Conservation (phyloP, 345 rosid species). For the Mangifera indica region DNA sequence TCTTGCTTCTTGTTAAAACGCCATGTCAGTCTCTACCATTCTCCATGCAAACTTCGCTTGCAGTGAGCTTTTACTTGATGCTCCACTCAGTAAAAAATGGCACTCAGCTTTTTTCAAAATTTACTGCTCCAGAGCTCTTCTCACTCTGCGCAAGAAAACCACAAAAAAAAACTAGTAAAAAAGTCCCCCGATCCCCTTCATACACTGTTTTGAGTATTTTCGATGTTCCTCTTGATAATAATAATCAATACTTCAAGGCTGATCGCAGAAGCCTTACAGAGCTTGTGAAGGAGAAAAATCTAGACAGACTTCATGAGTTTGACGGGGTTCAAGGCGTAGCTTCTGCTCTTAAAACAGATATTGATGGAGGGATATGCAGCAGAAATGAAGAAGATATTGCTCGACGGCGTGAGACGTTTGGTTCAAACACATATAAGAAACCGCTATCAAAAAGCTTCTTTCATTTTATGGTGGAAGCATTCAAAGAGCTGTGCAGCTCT, state of each 20-base stretch:
- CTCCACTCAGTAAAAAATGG: constrained; percentile 47
- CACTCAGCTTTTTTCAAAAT: too few species aligned
- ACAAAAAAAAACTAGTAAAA: too few species aligned
- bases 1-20: too few species aligned
- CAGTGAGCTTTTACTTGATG: constrained; percentile 31
- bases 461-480: constrained; percentile 53
- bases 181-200: too few species aligned
- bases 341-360: constrained; percentile 36
- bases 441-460: constrained; percentile 50
- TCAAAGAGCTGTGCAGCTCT: constrained; percentile 57
- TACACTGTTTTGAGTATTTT: too few species aligned
- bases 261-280: too few species aligned
- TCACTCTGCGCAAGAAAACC: too few species aligned
- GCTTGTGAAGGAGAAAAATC: too few species aligned
- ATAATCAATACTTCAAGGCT: too few species aligned
- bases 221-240: too few species aligned
- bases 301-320: constrained; percentile 23
- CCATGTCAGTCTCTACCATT: constrained; percentile 15
- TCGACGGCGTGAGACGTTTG: constrained; percentile 44
- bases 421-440: too few species aligned
- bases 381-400: constrained; percentile 32
- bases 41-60: constrained; percentile 19
- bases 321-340: constrained; percentile 46
- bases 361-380: constrained; percentile 37
- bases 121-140: too few species aligned